Evolutionary conservation across 139 green algal genomes (phyloP).

Genomic region (Chlamydomonas incerta): DNA sequence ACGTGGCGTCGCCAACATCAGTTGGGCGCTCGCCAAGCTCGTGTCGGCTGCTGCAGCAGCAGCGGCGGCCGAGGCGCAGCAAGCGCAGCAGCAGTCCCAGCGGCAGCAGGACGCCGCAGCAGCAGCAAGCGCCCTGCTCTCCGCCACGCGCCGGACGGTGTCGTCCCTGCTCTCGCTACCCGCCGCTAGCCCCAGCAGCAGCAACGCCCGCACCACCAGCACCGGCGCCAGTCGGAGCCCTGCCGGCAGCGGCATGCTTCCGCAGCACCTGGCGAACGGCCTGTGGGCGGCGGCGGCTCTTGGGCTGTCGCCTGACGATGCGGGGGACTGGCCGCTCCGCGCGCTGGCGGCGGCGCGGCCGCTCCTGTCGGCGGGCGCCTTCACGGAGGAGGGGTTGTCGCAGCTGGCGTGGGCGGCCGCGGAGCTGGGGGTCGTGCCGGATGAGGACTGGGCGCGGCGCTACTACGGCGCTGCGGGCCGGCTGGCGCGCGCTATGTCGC

Average conservation of each 20-base stretch:
- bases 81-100: neutral
- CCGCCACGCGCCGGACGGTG: neutral
- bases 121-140: neutral
- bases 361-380: neutral
- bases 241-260: neutral
- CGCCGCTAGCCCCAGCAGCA: neutral
- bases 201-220: neutral
- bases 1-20: conserved; percentile 11
- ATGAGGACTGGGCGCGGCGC: neutral
- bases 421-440: conserved; percentile 6
- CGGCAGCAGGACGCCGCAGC: neutral
- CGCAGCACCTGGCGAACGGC: conserved; percentile 22
- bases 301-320: neutral
- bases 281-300: conserved; percentile 21
- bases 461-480: neutral
- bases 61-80: no score
- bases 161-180: neutral
- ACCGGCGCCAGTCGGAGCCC: no score
- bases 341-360: conserved; percentile 9
- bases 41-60: neutral
- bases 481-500: neutral
- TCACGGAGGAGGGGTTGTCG: conserved; percentile 21
- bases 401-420: conserved; percentile 30
- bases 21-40: conserved; percentile 14
- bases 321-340: neutral